These are phyloP conservation scores for Paramecium tetraurelia DNA, from an alignment of 73 alveolate genomes.

Conservation along the genomic window DNA sequence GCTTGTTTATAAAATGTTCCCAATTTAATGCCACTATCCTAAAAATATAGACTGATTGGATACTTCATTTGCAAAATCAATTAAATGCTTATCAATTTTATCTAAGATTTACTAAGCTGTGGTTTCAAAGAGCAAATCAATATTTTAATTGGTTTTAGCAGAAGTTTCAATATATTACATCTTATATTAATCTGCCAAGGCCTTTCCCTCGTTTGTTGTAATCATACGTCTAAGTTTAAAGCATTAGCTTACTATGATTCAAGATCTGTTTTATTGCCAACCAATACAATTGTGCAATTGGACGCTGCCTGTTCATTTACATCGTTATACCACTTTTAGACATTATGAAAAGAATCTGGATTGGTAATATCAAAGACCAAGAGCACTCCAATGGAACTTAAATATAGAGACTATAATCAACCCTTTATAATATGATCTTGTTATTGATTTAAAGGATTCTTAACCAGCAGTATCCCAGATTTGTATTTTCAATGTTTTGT, in stretches of 20 bases:
- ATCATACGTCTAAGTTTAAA: constrained; percentile 64
- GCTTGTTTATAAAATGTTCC: constrained; percentile 1
- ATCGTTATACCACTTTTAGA: constrained; percentile 65
- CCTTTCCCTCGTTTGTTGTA: constrained; percentile 70
- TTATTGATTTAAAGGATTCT: constrained; percentile 34
- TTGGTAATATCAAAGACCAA: constrained; percentile 90
- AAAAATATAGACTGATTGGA: background rate
- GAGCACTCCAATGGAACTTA: constrained; percentile 88
- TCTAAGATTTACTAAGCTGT: background rate
- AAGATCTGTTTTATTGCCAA: constrained; percentile 67
- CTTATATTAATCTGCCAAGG: constrained; percentile 76
- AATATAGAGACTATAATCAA: background rate
- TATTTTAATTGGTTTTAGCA: constrained; percentile 75
- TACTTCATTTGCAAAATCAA: constrained; percentile 23
- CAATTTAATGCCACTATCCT: constrained; percentile 34
- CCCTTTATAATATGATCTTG: constrained; percentile 58
- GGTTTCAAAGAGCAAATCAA: constrained; percentile 64
- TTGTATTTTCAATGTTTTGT: constrained; percentile 80
- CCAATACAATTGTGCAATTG: constrained; percentile 41
- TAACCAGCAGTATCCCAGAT: constrained; percentile 92
- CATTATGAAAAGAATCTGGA: constrained; percentile 64
- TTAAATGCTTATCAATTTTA: background rate
- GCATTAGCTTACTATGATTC: constrained; percentile 32
- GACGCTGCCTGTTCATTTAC: constrained; percentile 61
- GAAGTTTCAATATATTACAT: constrained; percentile 85